Conservation (phyloP, 176 grass and related monocot species). For the Aegilops longissima region DNA sequence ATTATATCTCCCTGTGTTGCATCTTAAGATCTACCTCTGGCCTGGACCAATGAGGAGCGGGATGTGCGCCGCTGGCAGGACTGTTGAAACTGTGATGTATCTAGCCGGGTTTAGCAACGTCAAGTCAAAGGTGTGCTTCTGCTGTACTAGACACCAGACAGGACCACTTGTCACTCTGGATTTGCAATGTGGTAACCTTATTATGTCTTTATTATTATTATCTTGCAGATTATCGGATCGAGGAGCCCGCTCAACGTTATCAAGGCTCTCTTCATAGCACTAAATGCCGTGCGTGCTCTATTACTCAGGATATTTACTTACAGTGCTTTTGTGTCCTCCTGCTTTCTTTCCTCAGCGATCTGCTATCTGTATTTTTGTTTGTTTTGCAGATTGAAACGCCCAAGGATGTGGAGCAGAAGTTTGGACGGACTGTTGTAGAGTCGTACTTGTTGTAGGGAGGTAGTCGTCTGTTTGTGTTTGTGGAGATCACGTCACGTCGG, state of each 20-base stretch:
- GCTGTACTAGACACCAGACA: not conserved
- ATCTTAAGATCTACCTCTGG: constrained; percentile 84
- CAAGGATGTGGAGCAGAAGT: constrained; percentile 95
- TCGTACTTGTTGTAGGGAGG: constrained; percentile 61
- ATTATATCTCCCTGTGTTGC: constrained; percentile 13
- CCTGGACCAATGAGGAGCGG: constrained; percentile 73
- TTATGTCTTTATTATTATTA: not conserved
- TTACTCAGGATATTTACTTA: constrained; percentile 1
- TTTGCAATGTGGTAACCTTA: not conserved
- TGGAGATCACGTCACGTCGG: not conserved
- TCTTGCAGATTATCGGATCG: constrained; percentile 85
- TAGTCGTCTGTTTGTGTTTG: not conserved
- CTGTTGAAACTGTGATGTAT: constrained; percentile 80
- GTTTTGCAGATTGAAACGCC: constrained; percentile 78
- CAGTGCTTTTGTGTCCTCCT: not conserved
- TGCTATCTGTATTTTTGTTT: not conserved
- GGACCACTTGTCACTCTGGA: not conserved
- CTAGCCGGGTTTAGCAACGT: constrained; percentile 89
- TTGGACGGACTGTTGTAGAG: constrained; percentile 93
- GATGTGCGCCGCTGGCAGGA: constrained; percentile 63
- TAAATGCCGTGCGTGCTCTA: constrained; percentile 70
- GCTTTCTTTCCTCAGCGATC: not conserved
- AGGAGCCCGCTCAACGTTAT: constrained; percentile 92
- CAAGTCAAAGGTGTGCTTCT: constrained; percentile 68
- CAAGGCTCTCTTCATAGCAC: constrained; percentile 90